Evolutionary conservation across 768 basidiomycete genomes (phyloP).

Genomic region (Mrakia hoshinonis): DNA sequence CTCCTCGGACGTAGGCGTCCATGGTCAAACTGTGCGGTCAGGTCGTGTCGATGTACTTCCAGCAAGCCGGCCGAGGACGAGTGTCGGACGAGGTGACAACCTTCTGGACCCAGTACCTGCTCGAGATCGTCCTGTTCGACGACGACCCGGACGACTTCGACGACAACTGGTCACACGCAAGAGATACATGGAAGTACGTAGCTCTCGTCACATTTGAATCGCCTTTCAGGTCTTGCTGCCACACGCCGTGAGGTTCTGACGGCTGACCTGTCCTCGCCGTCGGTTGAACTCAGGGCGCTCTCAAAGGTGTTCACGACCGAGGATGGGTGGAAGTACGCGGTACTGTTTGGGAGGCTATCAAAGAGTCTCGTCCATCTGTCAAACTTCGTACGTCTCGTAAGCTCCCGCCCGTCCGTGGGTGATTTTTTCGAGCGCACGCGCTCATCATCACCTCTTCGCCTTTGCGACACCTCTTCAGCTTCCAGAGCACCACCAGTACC

Average conservation of each 20-base stretch:
- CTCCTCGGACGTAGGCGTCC: not conserved
- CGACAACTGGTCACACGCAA: conserved; percentile 1
- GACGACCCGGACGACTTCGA: conserved; percentile 4
- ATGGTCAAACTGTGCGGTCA: not conserved
- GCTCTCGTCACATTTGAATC: too few relatives aligned
- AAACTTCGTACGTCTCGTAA: not conserved
- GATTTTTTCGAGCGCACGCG: not conserved
- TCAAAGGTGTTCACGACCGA: conserved; percentile 4
- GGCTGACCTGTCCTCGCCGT: not conserved
- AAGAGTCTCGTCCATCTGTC: conserved; percentile 8
- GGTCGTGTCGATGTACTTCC: not conserved
- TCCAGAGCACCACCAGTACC: conserved; percentile 1
- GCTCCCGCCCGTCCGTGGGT: too few relatives aligned
- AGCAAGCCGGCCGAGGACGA: not conserved
- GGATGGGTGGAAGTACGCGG: conserved; percentile 17
- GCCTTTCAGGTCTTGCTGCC: too few relatives aligned
- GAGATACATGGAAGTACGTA: conserved; percentile 10
- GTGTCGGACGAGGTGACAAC: not conserved
- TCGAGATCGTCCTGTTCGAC: not conserved
- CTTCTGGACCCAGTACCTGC: conserved; percentile 18
- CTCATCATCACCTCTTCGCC: not conserved
- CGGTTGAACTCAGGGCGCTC: not conserved
- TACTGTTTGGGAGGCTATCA: conserved; percentile 11
- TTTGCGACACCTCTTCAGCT: too few relatives aligned
- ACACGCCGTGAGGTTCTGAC: not conserved